Evolutionary conservation across 2,329 filamentous ascomycete genomes (phyloP).

Genomic region (Cadophora malorum): DNA sequence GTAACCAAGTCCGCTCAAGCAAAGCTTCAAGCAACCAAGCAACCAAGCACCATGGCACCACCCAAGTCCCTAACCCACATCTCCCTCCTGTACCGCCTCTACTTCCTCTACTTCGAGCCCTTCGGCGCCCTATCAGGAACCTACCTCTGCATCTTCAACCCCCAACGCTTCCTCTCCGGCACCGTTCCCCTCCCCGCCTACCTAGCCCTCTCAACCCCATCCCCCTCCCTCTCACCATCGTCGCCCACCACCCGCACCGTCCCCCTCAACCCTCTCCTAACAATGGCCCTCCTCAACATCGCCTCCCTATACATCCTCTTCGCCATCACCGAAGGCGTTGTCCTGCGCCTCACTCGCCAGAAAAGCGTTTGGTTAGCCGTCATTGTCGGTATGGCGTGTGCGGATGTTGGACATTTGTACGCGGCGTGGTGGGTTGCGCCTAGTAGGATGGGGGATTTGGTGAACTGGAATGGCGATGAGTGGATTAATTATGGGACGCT

Average conservation of each 20-base stretch:
- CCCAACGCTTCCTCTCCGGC: constrained; percentile 33
- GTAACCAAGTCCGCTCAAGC: background rate
- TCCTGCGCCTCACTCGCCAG: constrained; percentile 42
- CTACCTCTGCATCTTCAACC: constrained; percentile 36
- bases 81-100: constrained; percentile 38
- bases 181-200: constrained; percentile 35
- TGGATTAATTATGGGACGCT: constrained; percentile 48
- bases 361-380: constrained; percentile 43
- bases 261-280: constrained; percentile 36
- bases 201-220: constrained; percentile 30
- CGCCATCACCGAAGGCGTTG: constrained; percentile 43
- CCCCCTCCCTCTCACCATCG: constrained; percentile 26
- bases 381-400: constrained; percentile 37
- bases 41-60: background rate
- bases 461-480: constrained; percentile 48
- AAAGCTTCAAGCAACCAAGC: background rate
- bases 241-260: constrained; percentile 30
- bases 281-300: constrained; percentile 43
- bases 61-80: constrained; percentile 22
- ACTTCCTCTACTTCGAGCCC: constrained; percentile 41
- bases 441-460: constrained; percentile 37
- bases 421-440: constrained; percentile 46
- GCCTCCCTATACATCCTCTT: constrained; percentile 44
- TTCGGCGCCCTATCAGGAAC: constrained; percentile 36
- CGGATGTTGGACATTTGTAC: constrained; percentile 45